phyloP scores from a whole-genome alignment of 1,284 basidiomycete genomes.

The Fomitopsis schrenkii region DNA sequence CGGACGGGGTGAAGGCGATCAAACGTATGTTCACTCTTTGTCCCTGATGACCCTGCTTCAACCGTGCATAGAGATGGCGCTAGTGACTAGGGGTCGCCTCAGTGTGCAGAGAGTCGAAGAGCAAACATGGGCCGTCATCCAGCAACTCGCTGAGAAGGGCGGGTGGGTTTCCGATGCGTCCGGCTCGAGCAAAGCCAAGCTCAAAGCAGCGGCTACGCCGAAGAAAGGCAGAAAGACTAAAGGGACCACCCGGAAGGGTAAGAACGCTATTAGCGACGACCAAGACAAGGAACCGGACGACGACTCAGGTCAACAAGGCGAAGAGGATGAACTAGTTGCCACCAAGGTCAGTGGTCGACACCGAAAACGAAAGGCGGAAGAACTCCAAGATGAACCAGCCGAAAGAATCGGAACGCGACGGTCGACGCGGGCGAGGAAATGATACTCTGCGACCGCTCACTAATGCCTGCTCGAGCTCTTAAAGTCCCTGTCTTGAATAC shows the following conservation, averaged over 20 bases:
- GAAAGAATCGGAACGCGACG: constrained; percentile 6
- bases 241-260: constrained; percentile 4
- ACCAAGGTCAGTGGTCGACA: background rate
- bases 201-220: background rate
- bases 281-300: constrained; percentile 7
- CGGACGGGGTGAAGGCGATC: constrained; percentile 54
- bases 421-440: constrained; percentile 18
- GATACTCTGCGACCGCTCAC: background rate
- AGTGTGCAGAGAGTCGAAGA: constrained; percentile 82
- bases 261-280: background rate
- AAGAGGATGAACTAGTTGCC: background rate
- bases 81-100: constrained; percentile 81
- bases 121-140: constrained; percentile 68
- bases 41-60: background rate
- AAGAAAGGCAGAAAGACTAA: constrained; percentile 6
- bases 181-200: background rate
- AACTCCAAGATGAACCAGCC: constrained; percentile 4
- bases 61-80: constrained; percentile 59
- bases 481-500: background rate
- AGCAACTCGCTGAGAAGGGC: constrained; percentile 66
- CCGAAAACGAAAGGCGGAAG: constrained; percentile 18
- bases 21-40: constrained; percentile 41
- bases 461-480: background rate
- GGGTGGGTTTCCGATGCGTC: constrained; percentile 49
- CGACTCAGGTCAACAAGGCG: background rate